Evolutionary conservation across 306 rosid species (phyloP), one percentile per base, ranked within the genome.

Genomic region (Bauhinia variegata): DNA sequence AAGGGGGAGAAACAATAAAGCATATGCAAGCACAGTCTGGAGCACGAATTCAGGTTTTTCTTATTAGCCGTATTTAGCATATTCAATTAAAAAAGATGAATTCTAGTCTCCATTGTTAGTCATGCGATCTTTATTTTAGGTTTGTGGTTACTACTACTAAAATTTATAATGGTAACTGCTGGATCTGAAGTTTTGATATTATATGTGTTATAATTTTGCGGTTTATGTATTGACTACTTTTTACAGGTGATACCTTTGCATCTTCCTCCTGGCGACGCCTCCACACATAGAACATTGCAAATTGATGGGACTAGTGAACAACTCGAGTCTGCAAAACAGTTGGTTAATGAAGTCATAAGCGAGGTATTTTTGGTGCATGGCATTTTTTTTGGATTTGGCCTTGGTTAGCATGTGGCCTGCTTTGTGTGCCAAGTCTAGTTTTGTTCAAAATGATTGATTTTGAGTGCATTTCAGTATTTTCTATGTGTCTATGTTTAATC

Each of bases 201-300:
- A 17, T 5, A 12, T 57, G 11, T 63, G 4, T 52, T 42, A 44
- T 15, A 44, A 30, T 11, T 32, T 13, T 68, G 28, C 10, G 28
- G 28, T 41, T 30, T 28, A 8, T 42, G 17, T 54, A 6, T 23
- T 18, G 31, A 15, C 0, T 46, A 11, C 17, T 81, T 63, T 59
- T 31, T 71, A 18, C 70, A 95, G 99, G 97, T 95, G 84, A 90
- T 95, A 78, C 99, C 97, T 41, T 77, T 95, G 77, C 99, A 95
- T 86, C 91, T 88, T 17, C 99, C 99, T 59, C 99, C 97, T 17
- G 99, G 99, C 57, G 99, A 95, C 74, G 63, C 91, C 37, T 95
- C 99, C 5, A 52, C 59, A 0, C 97, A 95, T 74, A 85, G 99
- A 77, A 95, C 99, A 13, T 48, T 90, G 57, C 96, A 95, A 75